Evolutionary conservation across 228 moss, liverwort and hornwort species (phyloP).

Genomic region (Sphagnum magellanicum): DNA sequence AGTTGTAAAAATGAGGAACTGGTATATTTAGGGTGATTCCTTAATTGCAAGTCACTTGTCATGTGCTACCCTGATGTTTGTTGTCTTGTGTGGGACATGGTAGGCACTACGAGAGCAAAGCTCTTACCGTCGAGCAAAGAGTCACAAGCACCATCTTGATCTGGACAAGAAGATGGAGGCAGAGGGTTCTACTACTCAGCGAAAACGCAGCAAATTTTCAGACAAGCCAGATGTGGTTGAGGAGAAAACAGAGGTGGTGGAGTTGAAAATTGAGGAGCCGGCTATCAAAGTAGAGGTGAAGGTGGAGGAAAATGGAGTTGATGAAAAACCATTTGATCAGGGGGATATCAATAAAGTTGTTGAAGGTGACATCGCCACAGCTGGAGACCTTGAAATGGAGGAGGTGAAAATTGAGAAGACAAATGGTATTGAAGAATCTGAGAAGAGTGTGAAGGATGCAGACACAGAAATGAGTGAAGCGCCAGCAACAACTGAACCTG

Average conservation of each 20-base stretch:
- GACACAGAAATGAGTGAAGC: conserved; percentile 73
- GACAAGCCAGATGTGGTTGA: conserved; percentile 66
- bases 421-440: conserved; percentile 42
- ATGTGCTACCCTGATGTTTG: no score
- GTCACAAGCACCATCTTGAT: conserved; percentile 77
- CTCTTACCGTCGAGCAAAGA: conserved; percentile 57
- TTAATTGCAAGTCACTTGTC: no score
- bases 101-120: conserved; percentile 63
- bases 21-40: no score
- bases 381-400: conserved; percentile 16
- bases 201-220: conserved; percentile 91
- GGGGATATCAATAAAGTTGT: conserved; percentile 32
- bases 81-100: conserved; percentile 2
- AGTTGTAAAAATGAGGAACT: no score
- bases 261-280: conserved; percentile 32
- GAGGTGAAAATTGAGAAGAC: conserved; percentile 28
- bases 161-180: conserved; percentile 62
- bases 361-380: conserved; percentile 5
- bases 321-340: conserved; percentile 30
- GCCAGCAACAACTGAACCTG: conserved; percentile 41
- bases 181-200: conserved; percentile 73
- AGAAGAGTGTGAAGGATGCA: conserved; percentile 12
- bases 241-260: conserved; percentile 46
- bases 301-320: conserved; percentile 58
- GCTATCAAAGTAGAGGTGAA: conserved; percentile 42